Percentiles rank a stretch among this genome's conserved stretches.
phyloP scores from a whole-genome alignment of 2,329 filamentous ascomycete species.

The Xylaria sp. region DNA sequence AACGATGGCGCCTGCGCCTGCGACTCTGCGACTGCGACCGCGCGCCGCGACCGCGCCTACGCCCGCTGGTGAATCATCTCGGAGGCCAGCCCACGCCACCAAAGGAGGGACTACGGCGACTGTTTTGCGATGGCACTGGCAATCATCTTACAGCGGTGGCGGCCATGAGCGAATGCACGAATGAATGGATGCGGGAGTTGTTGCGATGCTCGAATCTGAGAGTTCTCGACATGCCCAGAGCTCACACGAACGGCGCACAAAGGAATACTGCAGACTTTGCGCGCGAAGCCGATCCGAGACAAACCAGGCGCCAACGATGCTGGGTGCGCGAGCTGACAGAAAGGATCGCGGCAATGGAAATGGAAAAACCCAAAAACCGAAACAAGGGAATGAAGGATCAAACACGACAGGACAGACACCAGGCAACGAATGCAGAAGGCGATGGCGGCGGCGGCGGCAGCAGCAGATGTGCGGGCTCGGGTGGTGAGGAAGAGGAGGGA shows the following conservation, averaged over 20 bases:
- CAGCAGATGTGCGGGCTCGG: background rate
- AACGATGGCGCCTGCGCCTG: slow-evolving; percentile 4
- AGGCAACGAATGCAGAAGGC: slow-evolving; percentile 30
- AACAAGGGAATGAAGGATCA: slow-evolving; percentile 5
- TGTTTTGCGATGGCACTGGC: slow-evolving; percentile 39
- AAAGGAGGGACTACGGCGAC: slow-evolving; percentile 12
- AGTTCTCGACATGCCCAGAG: slow-evolving; percentile 18
- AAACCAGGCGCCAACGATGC: slow-evolving; percentile 9
- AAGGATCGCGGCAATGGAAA: background rate
- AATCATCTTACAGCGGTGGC: slow-evolving; percentile 35
- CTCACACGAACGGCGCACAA: slow-evolving; percentile 37
- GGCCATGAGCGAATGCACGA: slow-evolving; percentile 13
- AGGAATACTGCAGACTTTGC: slow-evolving; percentile 37
- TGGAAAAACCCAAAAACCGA: background rate
- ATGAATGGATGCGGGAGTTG: background rate
- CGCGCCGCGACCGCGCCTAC: slow-evolving; percentile 12
- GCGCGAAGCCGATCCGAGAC: slow-evolving; percentile 33
- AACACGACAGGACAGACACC: slow-evolving; percentile 32
- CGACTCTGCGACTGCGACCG: slow-evolving; percentile 13
- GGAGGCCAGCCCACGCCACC: slow-evolving; percentile 5
- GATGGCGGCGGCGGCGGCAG: background rate
- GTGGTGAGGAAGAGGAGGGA: background rate
- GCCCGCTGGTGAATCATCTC: slow-evolving; percentile 6
- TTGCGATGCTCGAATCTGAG: slow-evolving; percentile 14
- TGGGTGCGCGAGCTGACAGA: slow-evolving; percentile 13